Conservation (phyloP, 805 yeast genomes). For the Candida anglica region DNA sequence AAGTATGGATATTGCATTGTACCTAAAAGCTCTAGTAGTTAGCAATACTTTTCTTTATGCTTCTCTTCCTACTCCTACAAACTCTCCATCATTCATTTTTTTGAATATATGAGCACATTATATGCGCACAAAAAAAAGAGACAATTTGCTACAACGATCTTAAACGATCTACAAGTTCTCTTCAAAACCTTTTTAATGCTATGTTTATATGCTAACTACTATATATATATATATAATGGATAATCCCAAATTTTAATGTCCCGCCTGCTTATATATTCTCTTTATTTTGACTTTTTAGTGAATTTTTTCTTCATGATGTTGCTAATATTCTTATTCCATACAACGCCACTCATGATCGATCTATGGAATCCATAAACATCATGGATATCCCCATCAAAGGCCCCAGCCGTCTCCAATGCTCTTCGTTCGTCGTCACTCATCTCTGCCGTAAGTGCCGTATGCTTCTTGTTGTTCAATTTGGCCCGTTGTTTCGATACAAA, state of each 20-base stretch:
- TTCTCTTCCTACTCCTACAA: no score
- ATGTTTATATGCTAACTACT: background rate
- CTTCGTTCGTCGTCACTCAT: constrained; percentile 38
- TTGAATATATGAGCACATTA: no score
- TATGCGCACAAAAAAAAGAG: background rate
- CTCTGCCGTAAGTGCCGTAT: constrained; percentile 24
- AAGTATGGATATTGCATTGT: constrained; percentile 43
- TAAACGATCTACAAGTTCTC: background rate
- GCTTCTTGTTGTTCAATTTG: constrained; percentile 25
- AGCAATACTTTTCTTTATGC: no score
- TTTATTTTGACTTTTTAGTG: no score
- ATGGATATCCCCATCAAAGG: constrained; percentile 29
- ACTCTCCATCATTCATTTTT: no score
- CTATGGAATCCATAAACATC: constrained; percentile 43
- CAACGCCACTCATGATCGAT: constrained; percentile 50
- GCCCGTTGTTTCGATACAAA: constrained; percentile 68
- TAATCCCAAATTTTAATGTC: no score
- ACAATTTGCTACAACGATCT: no score
- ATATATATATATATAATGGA: no score
- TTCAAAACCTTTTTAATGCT: background rate
- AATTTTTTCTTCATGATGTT: constrained; percentile 46
- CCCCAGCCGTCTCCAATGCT: constrained; percentile 19
- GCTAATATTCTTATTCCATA: constrained; percentile 60
- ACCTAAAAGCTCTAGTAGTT: background rate
- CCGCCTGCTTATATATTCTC: no score